Conservation (phyloP, 495 filamentous ascomycete genomes). For the Penicillium diatomitis region DNA sequence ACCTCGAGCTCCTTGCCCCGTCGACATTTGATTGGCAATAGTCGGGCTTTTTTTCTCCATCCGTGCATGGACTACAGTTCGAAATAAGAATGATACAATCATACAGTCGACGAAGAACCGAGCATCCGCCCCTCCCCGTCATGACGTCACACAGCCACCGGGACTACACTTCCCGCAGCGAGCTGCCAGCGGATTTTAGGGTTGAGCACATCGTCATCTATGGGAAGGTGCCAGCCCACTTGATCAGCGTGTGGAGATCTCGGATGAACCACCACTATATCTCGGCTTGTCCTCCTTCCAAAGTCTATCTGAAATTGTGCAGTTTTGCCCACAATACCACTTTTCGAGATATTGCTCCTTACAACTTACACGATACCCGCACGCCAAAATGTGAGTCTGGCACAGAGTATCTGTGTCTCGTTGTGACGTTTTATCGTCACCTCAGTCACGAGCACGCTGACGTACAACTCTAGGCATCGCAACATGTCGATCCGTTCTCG, state of each 20-base stretch:
- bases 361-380: not conserved
- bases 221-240: conserved; percentile 8
- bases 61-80: conserved; percentile 7
- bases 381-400: not conserved
- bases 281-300: not conserved
- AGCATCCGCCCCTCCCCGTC: conserved; percentile 17
- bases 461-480: conserved; percentile 42
- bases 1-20: not conserved
- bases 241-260: too few relatives aligned
- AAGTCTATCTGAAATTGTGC: not conserved
- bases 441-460: not conserved
- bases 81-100: conserved; percentile 8
- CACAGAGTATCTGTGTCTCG: too few relatives aligned
- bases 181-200: conserved; percentile 5
- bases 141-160: conserved; percentile 19
- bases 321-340: too few relatives aligned
- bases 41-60: too few relatives aligned
- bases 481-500: conserved; percentile 51
- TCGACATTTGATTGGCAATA: not conserved
- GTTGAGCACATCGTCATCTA: conserved; percentile 22
- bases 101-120: not conserved
- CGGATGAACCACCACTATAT: not conserved
- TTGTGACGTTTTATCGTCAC: too few relatives aligned
- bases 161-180: conserved; percentile 12
- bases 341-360: too few relatives aligned